Base-by-base conservation (phyloP, 2,329 filamentous ascomycete species). In the Polytolypa hystricis region DNA sequence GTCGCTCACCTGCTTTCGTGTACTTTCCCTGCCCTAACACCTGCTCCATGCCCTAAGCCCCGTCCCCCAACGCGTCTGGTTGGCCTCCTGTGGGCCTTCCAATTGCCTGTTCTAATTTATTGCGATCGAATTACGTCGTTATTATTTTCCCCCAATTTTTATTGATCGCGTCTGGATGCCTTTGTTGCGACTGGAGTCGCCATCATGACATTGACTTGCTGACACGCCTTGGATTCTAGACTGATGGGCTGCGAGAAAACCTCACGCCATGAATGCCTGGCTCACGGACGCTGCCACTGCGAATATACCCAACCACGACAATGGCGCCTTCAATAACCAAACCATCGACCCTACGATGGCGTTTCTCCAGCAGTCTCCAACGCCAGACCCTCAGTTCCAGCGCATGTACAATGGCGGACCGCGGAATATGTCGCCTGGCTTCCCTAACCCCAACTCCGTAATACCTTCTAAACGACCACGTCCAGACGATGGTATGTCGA, bases 401-500 rank as follows among this genome's bases (percentile, higher is more conserved):
- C 68, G 70, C 54, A 81, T 89, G 74, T 83, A 84, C 58, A 91
- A 89, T 66, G 81, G 84, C 64, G 76, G 71, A 52, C 80, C 83
- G 69, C 84, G 84, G 70, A 87, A 85, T 61, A 78, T 77, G 42
- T 87, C 84, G 37, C 82, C 83, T 30, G 77, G 77, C 41, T 89
- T 84, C 59, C 74, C 81, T 53, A 83, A 82, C 53, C 74, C 81
- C 42, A 89, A 84, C 62, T 72, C 81, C 32, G 78, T 93, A 52
- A 79, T 94, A 48, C 89, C 89, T 40, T 89, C 87, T 15, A 98
- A 96, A 65, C 77, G 91, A 52, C 74, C 83, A 37, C 75, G 84
- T 31, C 81, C 82, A 35, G 85, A 93, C 62, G 87, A 95, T 60
- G 87, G 79, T 54, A 72, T 91, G 53, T 80, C 79, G 47, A 79